Base-by-base conservation (phyloP, 2,329 filamentous ascomycete genomes). In the Colletotrichum sp. region DNA sequence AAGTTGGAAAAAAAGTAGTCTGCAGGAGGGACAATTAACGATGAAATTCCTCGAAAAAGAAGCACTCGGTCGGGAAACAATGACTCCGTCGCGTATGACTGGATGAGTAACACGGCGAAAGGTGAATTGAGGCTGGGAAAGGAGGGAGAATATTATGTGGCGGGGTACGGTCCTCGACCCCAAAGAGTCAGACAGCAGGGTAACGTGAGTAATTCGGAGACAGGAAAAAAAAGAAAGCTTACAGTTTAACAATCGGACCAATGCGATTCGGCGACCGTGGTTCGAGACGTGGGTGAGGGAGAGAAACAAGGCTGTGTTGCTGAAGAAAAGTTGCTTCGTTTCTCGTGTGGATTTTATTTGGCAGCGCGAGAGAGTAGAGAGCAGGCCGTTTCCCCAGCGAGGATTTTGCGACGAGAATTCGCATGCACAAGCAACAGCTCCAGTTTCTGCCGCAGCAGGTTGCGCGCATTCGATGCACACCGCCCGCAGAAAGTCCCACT, bases 371-470 rank as follows among this genome's bases (percentile, higher is more conserved):
- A 73, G 55, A 48, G 59, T 28, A 76, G 64, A 60, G 48, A 69
- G 52, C 57, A 73, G 34, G 44, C 26, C 44, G 65, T 48, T 65
- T 36, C 66, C 39, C 67, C 72, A 71, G 75, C 44, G 65, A 76
- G 71, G 71, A 77, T 71, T 77, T 77, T 75, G 75, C 75, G 75
- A 75, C 75, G 52, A 75, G 75, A 77, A 75, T 76, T 74, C 70
- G 74, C 71, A 73, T 76, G 74, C 74, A 75, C 73, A 39, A 68
- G 57, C 55, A 39, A 59, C 60, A 72, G 74, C 74, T 77, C 70
- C 76, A 73, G 69, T 75, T 77, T 77, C 76, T 77, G 76, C 76
- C 76, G 74, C 66, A 30, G 70, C 30, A 65, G 64, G 22, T 69
- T 76, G 59, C 70, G 71, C 74, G 60, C 70, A 52, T 55, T 63